Evolutionary conservation across 1,284 basidiomycete species (phyloP).

Genomic region (Afroboletus lepidellus): DNA sequence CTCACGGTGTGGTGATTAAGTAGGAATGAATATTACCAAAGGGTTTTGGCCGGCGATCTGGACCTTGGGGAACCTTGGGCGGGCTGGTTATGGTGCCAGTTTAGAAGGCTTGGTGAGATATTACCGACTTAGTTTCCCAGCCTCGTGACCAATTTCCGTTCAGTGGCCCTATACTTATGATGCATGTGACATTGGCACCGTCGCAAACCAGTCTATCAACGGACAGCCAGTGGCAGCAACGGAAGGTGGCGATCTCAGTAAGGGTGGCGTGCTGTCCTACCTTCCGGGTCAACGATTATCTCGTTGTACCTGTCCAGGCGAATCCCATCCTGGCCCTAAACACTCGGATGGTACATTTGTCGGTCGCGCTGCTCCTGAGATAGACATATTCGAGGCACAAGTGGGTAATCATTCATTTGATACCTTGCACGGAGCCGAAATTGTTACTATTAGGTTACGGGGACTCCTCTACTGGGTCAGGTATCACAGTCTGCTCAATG

Average conservation of each 20-base stretch:
- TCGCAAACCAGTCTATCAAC: constrained; percentile 49
- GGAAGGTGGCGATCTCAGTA: constrained; percentile 36
- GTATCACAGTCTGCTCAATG: constrained; percentile 69
- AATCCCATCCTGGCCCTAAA: constrained; percentile 59
- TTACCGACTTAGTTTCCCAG: neutral
- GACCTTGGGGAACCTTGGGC: constrained; percentile 66
- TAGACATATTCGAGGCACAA: constrained; percentile 50
- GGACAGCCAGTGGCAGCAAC: constrained; percentile 40
- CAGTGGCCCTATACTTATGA: constrained; percentile 50
- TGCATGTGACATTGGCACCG: constrained; percentile 57
- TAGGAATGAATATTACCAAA: constrained; percentile 17
- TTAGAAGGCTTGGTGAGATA: constrained; percentile 38
- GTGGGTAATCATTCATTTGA: constrained; percentile 13
- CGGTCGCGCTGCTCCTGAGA: constrained; percentile 53
- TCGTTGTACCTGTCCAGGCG: constrained; percentile 56
- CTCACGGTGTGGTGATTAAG: neutral
- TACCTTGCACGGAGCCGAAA: constrained; percentile 1
- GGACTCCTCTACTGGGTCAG: constrained; percentile 42
- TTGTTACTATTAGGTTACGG: constrained; percentile 38
- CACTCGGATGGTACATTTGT: constrained; percentile 53
- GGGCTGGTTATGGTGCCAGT: constrained; percentile 51
- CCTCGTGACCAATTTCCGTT: constrained; percentile 9
- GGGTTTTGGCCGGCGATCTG: constrained; percentile 62
- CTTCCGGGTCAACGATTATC: constrained; percentile 54
- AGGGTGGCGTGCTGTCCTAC: constrained; percentile 40